These are phyloP conservation scores for Fusarium sp. DNA, from an alignment of 2,329 filamentous ascomycete species.

Conservation along the genomic window DNA sequence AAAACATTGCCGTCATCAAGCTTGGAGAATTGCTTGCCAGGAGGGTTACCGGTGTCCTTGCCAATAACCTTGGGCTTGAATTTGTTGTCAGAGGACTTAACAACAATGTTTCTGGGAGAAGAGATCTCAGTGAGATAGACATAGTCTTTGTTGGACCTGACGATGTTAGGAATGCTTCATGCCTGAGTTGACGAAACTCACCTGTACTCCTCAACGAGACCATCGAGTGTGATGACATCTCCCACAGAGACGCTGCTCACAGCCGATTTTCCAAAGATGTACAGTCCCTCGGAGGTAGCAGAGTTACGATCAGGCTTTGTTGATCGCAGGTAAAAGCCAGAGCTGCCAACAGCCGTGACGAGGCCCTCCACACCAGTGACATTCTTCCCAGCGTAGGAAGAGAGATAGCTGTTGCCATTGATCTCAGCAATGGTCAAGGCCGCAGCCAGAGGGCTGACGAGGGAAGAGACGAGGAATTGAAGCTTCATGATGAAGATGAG, in stretches of 20 bases:
- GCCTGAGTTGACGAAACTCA: slow-evolving; percentile 44
- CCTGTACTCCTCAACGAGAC: slow-evolving; percentile 64
- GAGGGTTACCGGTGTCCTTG: slow-evolving; percentile 62
- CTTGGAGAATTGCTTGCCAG: slow-evolving; percentile 66
- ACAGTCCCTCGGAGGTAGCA: slow-evolving; percentile 70
- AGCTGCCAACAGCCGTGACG: slow-evolving; percentile 68
- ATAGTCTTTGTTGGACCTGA: slow-evolving; percentile 62
- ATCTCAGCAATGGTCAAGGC: slow-evolving; percentile 66
- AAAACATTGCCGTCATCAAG: slow-evolving; percentile 74
- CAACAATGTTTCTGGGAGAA: slow-evolving; percentile 60
- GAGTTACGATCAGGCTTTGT: slow-evolving; percentile 62
- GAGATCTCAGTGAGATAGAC: slow-evolving; percentile 71
- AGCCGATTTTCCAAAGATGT: slow-evolving; percentile 65
- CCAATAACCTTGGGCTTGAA: slow-evolving; percentile 69
- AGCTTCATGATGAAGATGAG: slow-evolving; percentile 41
- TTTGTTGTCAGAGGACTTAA: slow-evolving; percentile 61
- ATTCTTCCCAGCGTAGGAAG: slow-evolving; percentile 63
- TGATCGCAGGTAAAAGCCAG: slow-evolving; percentile 71
- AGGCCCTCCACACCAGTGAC: slow-evolving; percentile 69
- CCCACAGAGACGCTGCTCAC: slow-evolving; percentile 64
- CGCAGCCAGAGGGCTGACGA: slow-evolving; percentile 36
- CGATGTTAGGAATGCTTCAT: background rate
- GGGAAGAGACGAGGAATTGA: slow-evolving; percentile 40
- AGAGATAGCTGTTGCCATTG: slow-evolving; percentile 71
- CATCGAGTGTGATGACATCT: slow-evolving; percentile 68